Conservation (phyloP, 768 basidiomycete genomes). For the Lactarius evosmus region DNA sequence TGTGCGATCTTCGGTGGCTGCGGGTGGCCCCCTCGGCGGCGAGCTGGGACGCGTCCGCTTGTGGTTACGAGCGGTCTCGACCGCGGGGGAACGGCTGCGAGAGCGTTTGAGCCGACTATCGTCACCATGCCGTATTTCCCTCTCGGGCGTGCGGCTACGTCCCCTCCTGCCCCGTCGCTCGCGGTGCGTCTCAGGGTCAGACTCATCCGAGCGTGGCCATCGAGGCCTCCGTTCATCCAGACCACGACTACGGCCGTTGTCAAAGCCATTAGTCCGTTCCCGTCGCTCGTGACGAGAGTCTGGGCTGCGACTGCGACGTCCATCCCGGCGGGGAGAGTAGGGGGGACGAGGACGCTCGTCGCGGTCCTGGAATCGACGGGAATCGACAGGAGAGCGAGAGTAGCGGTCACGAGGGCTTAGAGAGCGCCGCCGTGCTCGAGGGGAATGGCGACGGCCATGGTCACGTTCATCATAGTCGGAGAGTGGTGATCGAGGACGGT, state of each 20-base stretch:
- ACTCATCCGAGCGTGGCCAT: constrained; percentile 53
- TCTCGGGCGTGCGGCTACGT: constrained; percentile 31
- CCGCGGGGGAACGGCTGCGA: constrained; percentile 39
- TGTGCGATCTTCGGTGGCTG: constrained; percentile 54
- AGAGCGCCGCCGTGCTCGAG: constrained; percentile 39
- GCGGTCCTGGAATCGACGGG: constrained; percentile 35
- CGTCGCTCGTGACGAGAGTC: constrained; percentile 14
- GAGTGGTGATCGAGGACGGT: constrained; percentile 30
- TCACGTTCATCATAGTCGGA: constrained; percentile 36
- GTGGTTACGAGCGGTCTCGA: constrained; percentile 32
- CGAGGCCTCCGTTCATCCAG: constrained; percentile 37
- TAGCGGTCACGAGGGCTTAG: constrained; percentile 46
- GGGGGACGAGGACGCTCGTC: constrained; percentile 21
- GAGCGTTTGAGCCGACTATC: constrained; percentile 40
- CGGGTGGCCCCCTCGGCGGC: constrained; percentile 32
- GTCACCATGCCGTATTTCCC: constrained; percentile 31
- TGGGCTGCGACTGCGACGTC: constrained; percentile 28
- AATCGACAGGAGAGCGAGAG: constrained; percentile 45
- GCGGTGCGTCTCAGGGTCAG: constrained; percentile 39
- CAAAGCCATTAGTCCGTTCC: constrained; percentile 29
- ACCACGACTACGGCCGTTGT: constrained; percentile 24
- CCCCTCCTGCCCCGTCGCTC: constrained; percentile 31
- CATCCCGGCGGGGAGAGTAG: constrained; percentile 33
- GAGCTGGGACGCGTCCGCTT: constrained; percentile 54
- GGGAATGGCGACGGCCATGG: constrained; percentile 32